Percentiles rank a stretch among this genome's conserved stretches.
These are phyloP conservation scores for Heimioporus retisporus DNA, from an alignment of 1,284 basidiomycete genomes.

Conservation along the genomic window DNA sequence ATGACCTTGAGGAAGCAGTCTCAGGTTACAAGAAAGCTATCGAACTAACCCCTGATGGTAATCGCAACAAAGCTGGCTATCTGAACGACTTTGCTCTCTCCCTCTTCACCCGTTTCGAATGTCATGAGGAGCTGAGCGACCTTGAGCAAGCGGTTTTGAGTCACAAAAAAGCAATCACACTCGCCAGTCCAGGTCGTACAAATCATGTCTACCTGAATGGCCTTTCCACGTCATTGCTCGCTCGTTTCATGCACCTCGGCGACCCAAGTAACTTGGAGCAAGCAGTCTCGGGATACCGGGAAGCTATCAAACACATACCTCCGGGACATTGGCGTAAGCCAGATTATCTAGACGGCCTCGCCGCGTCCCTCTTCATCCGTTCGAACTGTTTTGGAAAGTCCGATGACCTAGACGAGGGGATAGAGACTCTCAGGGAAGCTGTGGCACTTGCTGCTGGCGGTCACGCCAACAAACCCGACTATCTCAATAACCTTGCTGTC, in stretches of 20 bases:
- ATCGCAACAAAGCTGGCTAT: background rate
- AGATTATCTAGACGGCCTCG: background rate
- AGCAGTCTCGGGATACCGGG: background rate
- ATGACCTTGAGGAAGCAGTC: background rate
- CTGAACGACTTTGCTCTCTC: background rate
- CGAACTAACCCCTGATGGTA: background rate
- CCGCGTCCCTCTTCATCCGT: background rate
- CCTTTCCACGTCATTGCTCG: background rate
- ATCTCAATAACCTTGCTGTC: background rate
- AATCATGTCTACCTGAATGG: background rate
- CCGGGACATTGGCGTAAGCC: background rate
- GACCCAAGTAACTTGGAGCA: background rate
- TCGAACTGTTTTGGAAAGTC: background rate
- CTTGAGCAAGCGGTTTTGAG: background rate
- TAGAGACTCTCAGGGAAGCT: background rate
- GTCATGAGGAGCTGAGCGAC: background rate
- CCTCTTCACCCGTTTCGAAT: background rate
- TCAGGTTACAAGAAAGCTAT: background rate
- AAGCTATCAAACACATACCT: background rate
- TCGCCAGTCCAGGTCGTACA: background rate
- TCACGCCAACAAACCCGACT: background rate
- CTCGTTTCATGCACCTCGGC: background rate
- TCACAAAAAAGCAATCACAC: background rate
- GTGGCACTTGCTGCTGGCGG: background rate
- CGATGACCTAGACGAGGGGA: background rate